These are phyloP conservation scores for Thraustochytrium aureum DNA, from an alignment of 352 stramenopile genomes.

Conservation along the genomic window DNA sequence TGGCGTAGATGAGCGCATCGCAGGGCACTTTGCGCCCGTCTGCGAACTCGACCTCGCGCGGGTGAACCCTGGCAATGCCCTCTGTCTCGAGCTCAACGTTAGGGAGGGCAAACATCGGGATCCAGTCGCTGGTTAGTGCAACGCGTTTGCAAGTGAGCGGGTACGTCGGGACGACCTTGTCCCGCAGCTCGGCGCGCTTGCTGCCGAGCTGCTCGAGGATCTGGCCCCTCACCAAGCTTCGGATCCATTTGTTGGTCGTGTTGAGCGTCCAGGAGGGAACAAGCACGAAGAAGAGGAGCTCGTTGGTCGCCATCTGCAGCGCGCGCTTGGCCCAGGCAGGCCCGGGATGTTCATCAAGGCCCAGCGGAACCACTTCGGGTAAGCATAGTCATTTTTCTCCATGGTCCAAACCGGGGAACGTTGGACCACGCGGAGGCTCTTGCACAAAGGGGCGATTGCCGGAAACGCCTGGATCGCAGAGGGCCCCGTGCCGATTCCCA, in stretches of 20 bases:
- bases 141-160: constrained; percentile 43
- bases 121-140: constrained; percentile 24
- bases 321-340: not conserved
- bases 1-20: constrained; percentile 51
- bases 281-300: not conserved
- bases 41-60: not conserved
- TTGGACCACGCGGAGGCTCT: constrained; percentile 45
- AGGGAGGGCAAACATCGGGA: constrained; percentile 42
- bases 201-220: not conserved
- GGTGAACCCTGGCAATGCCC: not conserved
- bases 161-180: constrained; percentile 15
- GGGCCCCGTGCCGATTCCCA: constrained; percentile 47
- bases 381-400: constrained; percentile 27
- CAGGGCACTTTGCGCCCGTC: constrained; percentile 9
- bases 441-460: not conserved
- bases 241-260: not conserved
- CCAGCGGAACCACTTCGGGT: not conserved
- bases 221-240: not conserved
- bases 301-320: not conserved
- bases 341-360: constrained; percentile 12
- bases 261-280: not conserved
- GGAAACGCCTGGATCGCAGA: constrained; percentile 51
- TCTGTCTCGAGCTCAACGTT: constrained; percentile 51
- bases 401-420: constrained; percentile 23
- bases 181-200: not conserved